Conservation (phyloP, 345 rosid species). For the Euphorbia peplus region DNA sequence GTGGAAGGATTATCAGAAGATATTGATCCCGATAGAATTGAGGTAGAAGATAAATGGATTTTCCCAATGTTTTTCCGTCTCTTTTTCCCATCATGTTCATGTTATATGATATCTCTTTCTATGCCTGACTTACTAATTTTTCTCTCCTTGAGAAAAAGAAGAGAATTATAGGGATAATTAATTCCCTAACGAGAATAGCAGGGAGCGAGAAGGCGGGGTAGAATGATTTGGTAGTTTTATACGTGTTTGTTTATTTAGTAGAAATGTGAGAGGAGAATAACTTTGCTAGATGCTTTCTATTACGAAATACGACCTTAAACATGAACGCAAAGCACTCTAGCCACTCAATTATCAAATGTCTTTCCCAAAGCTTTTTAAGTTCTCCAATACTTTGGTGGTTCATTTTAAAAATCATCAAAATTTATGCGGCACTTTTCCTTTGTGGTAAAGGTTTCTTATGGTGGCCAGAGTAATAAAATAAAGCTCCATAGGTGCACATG, state of each 20-base stretch:
- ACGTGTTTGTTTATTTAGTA: not conserved
- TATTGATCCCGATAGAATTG: slow-evolving; percentile 74
- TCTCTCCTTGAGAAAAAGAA: not conserved
- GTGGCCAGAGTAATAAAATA: no score
- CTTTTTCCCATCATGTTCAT: not conserved
- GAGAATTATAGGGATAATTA: not conserved
- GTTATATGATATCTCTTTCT: not conserved
- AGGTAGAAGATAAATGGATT: slow-evolving; percentile 41
- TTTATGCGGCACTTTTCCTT: not conserved
- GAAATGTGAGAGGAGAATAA: no score
- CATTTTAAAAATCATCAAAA: no score
- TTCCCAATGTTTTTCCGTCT: slow-evolving; percentile 3
- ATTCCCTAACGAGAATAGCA: no score
- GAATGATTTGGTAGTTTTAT: not conserved
- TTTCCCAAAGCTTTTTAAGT: not conserved
- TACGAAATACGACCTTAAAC: not conserved
- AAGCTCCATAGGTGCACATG: no score
- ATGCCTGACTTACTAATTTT: not conserved
- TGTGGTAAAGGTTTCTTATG: no score
- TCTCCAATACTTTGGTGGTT: not conserved
- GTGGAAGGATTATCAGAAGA: slow-evolving; percentile 61
- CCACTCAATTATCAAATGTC: not conserved
- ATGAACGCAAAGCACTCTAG: no score
- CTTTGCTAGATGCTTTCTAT: no score
- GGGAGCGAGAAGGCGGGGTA: not conserved